Percentiles rank a stretch among this genome's conserved stretches.
These are phyloP conservation scores for Xylaria sp. DNA, from an alignment of 2,329 filamentous ascomycete species.

Conservation along the genomic window DNA sequence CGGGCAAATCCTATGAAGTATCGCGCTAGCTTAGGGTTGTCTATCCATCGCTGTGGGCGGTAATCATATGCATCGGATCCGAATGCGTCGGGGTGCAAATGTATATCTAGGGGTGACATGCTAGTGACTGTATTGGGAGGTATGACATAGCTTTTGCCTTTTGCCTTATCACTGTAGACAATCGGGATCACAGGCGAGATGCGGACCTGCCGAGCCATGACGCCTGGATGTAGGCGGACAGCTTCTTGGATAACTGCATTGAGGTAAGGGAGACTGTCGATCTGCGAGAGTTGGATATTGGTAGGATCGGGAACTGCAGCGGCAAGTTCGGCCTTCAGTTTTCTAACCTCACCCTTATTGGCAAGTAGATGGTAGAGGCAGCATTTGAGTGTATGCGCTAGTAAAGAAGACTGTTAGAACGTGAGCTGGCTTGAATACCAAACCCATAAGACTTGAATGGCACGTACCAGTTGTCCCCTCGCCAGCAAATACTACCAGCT, in stretches of 20 bases:
- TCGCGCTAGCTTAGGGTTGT: conserved; percentile 39
- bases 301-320: conserved; percentile 5
- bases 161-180: conserved; percentile 41
- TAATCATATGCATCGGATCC: conserved; percentile 34
- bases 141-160: conserved; percentile 30
- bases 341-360: conserved; percentile 18
- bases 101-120: conserved; percentile 33
- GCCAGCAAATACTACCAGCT: conserved; percentile 34
- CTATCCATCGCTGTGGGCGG: conserved; percentile 44
- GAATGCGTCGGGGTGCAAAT: no score
- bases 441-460: background rate
- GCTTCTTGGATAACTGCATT: conserved; percentile 50
- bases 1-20: conserved; percentile 37
- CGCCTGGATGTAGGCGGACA: conserved; percentile 54
- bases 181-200: conserved; percentile 47
- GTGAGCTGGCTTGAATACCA: no score
- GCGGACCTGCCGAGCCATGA: conserved; percentile 48
- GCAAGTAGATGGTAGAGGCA: conserved; percentile 37
- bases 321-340: conserved; percentile 31
- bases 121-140: conserved; percentile 29
- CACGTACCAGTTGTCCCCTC: conserved; percentile 34
- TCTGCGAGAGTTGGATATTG: conserved; percentile 33
- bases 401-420: no score
- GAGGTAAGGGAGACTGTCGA: conserved; percentile 50
- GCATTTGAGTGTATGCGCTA: conserved; percentile 25